A percentile compares a stretch with the other conserved stretches of the same genome.
phyloP scores from a whole-genome alignment of 352 stramenopile species.

The Phytophthora sojae region DNA sequence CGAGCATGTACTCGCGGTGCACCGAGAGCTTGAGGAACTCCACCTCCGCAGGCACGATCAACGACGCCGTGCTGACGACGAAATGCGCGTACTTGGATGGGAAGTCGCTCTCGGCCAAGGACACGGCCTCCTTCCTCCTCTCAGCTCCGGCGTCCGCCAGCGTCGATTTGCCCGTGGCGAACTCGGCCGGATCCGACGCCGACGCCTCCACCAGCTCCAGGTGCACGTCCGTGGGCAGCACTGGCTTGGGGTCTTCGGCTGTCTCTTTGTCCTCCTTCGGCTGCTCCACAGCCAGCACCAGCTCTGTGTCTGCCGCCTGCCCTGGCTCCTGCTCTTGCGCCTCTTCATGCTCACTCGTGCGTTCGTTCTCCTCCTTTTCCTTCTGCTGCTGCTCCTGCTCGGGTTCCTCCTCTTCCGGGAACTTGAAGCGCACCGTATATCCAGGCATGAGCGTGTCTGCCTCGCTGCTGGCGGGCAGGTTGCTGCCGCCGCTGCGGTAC shows the following conservation, averaged over 20 bases:
- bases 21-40: constrained; percentile 77
- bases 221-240: constrained; percentile 31
- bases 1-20: constrained; percentile 66
- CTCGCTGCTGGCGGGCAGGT: constrained; percentile 20
- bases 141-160: constrained; percentile 39
- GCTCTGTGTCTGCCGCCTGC: constrained; percentile 5
- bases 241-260: constrained; percentile 11
- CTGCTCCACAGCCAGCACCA: constrained; percentile 26
- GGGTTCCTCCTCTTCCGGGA: constrained; percentile 29
- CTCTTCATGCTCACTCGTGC: constrained; percentile 9
- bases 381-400: constrained; percentile 14
- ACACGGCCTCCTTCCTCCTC: constrained; percentile 50
- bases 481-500: constrained; percentile 47
- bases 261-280: constrained; percentile 26
- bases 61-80: constrained; percentile 68
- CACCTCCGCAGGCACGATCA: constrained; percentile 68
- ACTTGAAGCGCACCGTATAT: constrained; percentile 44
- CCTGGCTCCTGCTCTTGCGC: constrained; percentile 4
- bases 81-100: constrained; percentile 82
- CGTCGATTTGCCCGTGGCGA: constrained; percentile 43
- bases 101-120: constrained; percentile 60
- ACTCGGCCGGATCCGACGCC: constrained; percentile 29
- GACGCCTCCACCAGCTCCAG: constrained; percentile 42
- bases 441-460: constrained; percentile 29
- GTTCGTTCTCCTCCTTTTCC: neutral